phyloP scores from a whole-genome alignment of 2,329 filamentous ascomycete species.

The Meredithiella fracta region DNA sequence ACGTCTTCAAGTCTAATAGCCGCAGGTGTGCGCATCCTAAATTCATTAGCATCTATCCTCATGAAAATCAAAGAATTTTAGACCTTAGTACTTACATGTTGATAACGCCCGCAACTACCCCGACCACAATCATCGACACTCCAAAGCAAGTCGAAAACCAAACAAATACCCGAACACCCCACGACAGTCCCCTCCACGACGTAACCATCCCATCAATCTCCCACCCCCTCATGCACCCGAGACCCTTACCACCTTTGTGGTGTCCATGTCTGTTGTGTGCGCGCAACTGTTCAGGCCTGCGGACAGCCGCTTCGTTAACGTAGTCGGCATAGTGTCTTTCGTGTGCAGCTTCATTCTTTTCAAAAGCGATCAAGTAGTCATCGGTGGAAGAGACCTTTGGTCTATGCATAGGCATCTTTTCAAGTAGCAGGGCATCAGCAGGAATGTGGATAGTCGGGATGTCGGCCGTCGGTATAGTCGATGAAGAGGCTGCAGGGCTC shows the following conservation, averaged over 20 bases:
- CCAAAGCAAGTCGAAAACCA: slow-evolving; percentile 12
- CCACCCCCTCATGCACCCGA: neutral
- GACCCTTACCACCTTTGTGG: neutral
- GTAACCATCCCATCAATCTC: slow-evolving; percentile 5
- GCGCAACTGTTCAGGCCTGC: neutral
- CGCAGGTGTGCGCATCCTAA: neutral
- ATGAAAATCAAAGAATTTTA: neutral
- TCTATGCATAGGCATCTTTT: neutral
- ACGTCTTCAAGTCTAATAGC: slow-evolving; percentile 10
- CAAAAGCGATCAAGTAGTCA: slow-evolving; percentile 4
- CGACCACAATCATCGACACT: slow-evolving; percentile 7
- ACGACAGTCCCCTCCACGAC: slow-evolving; percentile 9
- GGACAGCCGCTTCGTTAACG: neutral
- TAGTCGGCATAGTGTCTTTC: slow-evolving; percentile 1
- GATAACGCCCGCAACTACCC: neutral
- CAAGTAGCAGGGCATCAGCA: neutral
- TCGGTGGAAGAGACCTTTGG: slow-evolving; percentile 1
- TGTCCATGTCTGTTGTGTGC: neutral
- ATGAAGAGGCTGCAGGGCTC: neutral
- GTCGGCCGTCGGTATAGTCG: neutral
- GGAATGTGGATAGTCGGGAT: neutral
- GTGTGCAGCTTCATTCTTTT: neutral
- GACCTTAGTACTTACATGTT: slow-evolving; percentile 6
- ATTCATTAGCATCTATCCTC: neutral
- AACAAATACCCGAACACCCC: slow-evolving; percentile 5